phyloP scores from a whole-genome alignment of 306 rosid species.

The Begonia masoniana region DNA sequence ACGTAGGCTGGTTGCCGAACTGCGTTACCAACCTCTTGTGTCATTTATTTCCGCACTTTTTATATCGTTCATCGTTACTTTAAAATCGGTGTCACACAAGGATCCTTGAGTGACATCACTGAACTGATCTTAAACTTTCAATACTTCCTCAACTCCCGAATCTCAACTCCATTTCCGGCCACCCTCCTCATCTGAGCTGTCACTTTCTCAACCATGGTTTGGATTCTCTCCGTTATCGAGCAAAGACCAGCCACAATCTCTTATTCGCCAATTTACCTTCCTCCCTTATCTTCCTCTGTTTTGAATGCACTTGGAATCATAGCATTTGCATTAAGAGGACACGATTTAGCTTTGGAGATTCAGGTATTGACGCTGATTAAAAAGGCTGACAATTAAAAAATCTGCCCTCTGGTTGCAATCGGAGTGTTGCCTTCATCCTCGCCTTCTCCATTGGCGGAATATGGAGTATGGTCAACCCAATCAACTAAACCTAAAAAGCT shows the following conservation, averaged over 20 bases:
- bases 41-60: too few species aligned
- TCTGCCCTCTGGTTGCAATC: constrained; percentile 25
- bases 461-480: constrained; percentile 85
- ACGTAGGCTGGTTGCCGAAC: too few species aligned
- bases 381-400: too few species aligned
- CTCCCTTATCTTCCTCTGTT: constrained; percentile 42
- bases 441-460: constrained; percentile 90
- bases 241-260: constrained; percentile 72
- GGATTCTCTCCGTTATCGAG: constrained; percentile 93
- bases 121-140: too few species aligned
- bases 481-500: constrained; percentile 16
- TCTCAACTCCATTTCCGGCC: constrained; percentile 96
- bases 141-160: constrained; percentile 98
- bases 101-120: too few species aligned
- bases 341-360: constrained; percentile 74
- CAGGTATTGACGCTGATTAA: constrained; percentile 32
- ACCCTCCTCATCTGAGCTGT: constrained; percentile 84
- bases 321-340: constrained; percentile 97
- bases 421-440: constrained; percentile 79
- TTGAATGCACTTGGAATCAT: constrained; percentile 94
- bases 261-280: constrained; percentile 57
- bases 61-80: too few species aligned
- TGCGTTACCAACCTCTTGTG: too few species aligned
- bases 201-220: constrained; percentile 89
- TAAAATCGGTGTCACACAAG: too few species aligned